Conservation (phyloP, 78 protist genomes). For the Dictyostelium firmibasis region DNA sequence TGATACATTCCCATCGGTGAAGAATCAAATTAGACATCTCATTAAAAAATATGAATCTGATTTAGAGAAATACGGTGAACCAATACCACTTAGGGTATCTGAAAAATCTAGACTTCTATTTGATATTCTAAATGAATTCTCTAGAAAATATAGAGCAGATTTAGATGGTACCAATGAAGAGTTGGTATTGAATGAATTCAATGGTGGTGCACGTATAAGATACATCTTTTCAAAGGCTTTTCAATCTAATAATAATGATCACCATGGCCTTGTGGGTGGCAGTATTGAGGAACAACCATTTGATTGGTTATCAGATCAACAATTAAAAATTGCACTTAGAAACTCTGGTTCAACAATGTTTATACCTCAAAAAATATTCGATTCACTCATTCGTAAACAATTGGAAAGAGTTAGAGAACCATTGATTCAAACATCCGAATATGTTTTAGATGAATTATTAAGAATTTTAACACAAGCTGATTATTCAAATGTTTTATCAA, state of each 20-base stretch:
- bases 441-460: slow-evolving; percentile 91
- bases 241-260: neutral
- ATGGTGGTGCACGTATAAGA: slow-evolving; percentile 96
- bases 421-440: slow-evolving; percentile 85
- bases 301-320: slow-evolving; percentile 73
- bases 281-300: too few relatives aligned
- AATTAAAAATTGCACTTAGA: slow-evolving; percentile 43
- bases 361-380: slow-evolving; percentile 95
- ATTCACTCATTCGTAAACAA: slow-evolving; percentile 89
- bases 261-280: neutral
- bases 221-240: slow-evolving; percentile 89
- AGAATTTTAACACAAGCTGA: slow-evolving; percentile 81
- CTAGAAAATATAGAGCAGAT: slow-evolving; percentile 50
- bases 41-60: slow-evolving; percentile 73
- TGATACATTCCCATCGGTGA: slow-evolving; percentile 75
- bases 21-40: slow-evolving; percentile 58
- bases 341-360: slow-evolving; percentile 91
- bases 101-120: slow-evolving; percentile 49
- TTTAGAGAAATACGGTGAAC: slow-evolving; percentile 78
- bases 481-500: slow-evolving; percentile 6
- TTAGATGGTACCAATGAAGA: slow-evolving; percentile 80
- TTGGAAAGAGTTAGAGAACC: slow-evolving; percentile 90
- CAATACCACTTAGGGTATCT: slow-evolving; percentile 4
- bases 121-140: slow-evolving; percentile 52
- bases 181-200: slow-evolving; percentile 17